Base-by-base conservation (phyloP, 192 early-diverging fungal species). In the Thamnidium elegans region DNA sequence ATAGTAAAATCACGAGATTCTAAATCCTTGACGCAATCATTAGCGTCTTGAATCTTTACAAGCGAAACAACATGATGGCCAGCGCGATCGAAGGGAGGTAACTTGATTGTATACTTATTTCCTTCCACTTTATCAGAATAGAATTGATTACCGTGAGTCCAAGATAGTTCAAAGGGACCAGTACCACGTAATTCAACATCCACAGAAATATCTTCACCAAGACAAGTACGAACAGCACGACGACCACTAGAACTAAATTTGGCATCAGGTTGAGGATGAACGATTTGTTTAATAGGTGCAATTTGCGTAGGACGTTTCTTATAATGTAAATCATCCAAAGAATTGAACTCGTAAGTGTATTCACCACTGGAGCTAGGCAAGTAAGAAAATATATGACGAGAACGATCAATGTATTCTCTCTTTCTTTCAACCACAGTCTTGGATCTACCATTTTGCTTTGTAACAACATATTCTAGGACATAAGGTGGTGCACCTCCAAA, bases 251-350 rank as follows among this genome's bases (percentile, higher is more conserved):
- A 3, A 11, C 31, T 45, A 43, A 80, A 77, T 36, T 50, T 45
- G 20, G 79, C 79, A 44, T 68, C 43, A 17, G 79, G 79, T 63
- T 80, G 76, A 10, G 79, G 79, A 50, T 75, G 75, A 43, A 80
- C 79, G 6, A 62, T 46, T 50, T 80, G 79, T 4, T 73, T 44
- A 7, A 78, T 65, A 1, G 60, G 30, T 20, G 32, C 15, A 14
- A 73, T 61, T 23, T 64, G 14, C 17, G 66, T 21, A 44, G 58
- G 21, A 4, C 51, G 62, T 34, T 58, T 66, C 55, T 74, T 74
- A 42, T 76, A 76, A 42, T 71, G 50, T 3, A 34, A 44, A 56
- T 76, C 74, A 34, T 60, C 47, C 45, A 76, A 51, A 15, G 62
- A 42, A 15, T 11, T 39, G 58, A 76, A 76, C 10, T 76, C 70